Evolutionary conservation across 2,329 filamentous ascomycete species (phyloP), one percentile per base, ranked within the genome.

Genomic region (Didymella exigua): DNA sequence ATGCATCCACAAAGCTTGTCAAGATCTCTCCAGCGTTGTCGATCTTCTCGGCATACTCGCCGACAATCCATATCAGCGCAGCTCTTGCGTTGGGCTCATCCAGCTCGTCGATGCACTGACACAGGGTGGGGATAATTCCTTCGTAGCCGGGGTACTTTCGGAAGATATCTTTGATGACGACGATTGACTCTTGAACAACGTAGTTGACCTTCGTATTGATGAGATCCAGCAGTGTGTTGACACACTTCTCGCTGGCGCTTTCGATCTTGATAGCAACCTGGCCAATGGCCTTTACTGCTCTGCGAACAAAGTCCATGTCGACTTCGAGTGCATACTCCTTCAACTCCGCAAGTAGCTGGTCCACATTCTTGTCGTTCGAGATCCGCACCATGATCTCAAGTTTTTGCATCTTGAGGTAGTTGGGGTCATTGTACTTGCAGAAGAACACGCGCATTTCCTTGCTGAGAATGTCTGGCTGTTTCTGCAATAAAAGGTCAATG

Each of bases 221-320:
- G 41, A 99, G 81, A 68, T 99, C 95, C 60, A 98, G 83, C 27
- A 99, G 81, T 0, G 93, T 90, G 67, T 96, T 96, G 58, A 99
- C 95, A 62, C 95, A 98, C 76, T 93, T 96, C 76, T 97, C 93
- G 71, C 91, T 95, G 4, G 93, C 91, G 64, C 86, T 88, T 76
- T 98, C 95, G 62, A 99, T 96, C 83, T 99, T 99, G 80, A 99
- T 98, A 24, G 95, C 95, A 33, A 96, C 93, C 76, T 99, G 95
- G 2, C 95, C 95, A 66, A 99, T 99, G 19, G 95, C 95, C 75
- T 92, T 95, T 67, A 99, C 90, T 7, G 95, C 91, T 68, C 95
- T 87, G 66, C 92, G 87, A 50, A 97, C 93, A 74, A 98, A 98
- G 75, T 99, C 95, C 93, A 99, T 98, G 69, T 99, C 95, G 29